These are phyloP conservation scores for Aspergillus aculeatinus DNA, from an alignment of 2,329 filamentous ascomycete genomes.

Conservation along the genomic window DNA sequence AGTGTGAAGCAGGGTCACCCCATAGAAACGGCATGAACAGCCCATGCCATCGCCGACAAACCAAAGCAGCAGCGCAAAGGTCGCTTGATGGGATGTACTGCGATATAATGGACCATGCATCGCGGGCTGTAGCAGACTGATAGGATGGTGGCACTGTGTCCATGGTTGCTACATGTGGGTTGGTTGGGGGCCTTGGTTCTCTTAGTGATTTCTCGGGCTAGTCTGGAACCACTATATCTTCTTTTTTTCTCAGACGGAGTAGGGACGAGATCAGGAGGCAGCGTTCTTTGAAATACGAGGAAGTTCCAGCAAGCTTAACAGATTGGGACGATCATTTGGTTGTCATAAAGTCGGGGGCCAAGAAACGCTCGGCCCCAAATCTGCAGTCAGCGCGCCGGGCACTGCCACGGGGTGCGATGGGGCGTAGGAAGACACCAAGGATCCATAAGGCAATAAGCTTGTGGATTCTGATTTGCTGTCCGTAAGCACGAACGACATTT, in stretches of 20 bases:
- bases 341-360: not conserved
- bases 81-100: slow-evolving; percentile 57
- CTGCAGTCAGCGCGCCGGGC: slow-evolving; percentile 1
- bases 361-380: slow-evolving; percentile 5
- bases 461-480: not conserved
- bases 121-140: slow-evolving; percentile 54
- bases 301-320: not conserved
- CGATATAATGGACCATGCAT: slow-evolving; percentile 58
- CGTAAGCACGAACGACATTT: no score
- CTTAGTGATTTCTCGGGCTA: not conserved
- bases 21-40: slow-evolving; percentile 61
- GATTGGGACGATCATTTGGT: not conserved
- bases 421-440: slow-evolving; percentile 4
- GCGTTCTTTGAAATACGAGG: not conserved
- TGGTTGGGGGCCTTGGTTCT: not conserved
- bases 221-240: not conserved
- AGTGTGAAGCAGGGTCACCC: slow-evolving; percentile 64
- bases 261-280: not conserved
- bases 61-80: slow-evolving; percentile 56
- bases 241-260: not conserved
- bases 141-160: slow-evolving; percentile 62
- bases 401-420: slow-evolving; percentile 17
- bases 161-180: slow-evolving; percentile 40
- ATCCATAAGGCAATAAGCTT: slow-evolving; percentile 1
- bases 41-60: slow-evolving; percentile 57